These are phyloP conservation scores for Fraxinus baroniana DNA, from an alignment of 305 asterid species.

Conservation along the genomic window DNA sequence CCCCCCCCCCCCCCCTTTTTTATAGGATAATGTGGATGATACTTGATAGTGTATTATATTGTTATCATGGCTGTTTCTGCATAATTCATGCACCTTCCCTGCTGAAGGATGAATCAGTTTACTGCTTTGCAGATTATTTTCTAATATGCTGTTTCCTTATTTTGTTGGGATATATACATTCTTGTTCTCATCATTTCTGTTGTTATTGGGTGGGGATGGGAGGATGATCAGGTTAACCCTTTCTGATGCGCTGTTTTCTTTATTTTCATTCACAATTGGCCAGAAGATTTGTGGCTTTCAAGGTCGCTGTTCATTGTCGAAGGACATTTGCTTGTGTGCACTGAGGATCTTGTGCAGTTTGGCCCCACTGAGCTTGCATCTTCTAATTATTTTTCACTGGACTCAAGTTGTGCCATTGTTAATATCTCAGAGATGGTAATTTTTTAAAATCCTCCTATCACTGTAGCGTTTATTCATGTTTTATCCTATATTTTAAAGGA, in stretches of 20 bases:
- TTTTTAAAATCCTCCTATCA: neutral
- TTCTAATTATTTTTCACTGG: slow-evolving; percentile 32
- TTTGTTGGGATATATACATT: neutral
- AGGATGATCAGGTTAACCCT: neutral
- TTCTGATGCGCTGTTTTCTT: neutral
- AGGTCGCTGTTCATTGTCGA: slow-evolving; percentile 50
- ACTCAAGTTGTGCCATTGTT: slow-evolving; percentile 36
- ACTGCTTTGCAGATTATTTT: neutral
- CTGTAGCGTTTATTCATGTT: neutral
- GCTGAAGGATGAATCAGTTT: neutral
- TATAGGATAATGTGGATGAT: neutral
- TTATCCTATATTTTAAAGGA: neutral
- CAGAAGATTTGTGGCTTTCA: slow-evolving; percentile 44
- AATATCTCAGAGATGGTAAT: slow-evolving; percentile 50
- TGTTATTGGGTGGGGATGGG: slow-evolving; percentile 3
- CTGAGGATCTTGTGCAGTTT: slow-evolving; percentile 46
- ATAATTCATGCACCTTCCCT: neutral
- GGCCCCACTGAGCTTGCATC: slow-evolving; percentile 29
- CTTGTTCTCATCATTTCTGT: neutral
- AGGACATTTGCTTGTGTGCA: slow-evolving; percentile 41
- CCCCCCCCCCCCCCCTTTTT: neutral
- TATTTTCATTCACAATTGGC: slow-evolving; percentile 5
- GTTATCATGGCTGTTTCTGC: neutral
- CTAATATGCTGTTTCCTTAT: neutral
- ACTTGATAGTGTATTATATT: neutral